Percentiles rank a stretch among this genome's conserved stretches.
These are phyloP conservation scores for Fusarium acutatum DNA, from an alignment of 2,329 filamentous ascomycete genomes.

Conservation along the genomic window DNA sequence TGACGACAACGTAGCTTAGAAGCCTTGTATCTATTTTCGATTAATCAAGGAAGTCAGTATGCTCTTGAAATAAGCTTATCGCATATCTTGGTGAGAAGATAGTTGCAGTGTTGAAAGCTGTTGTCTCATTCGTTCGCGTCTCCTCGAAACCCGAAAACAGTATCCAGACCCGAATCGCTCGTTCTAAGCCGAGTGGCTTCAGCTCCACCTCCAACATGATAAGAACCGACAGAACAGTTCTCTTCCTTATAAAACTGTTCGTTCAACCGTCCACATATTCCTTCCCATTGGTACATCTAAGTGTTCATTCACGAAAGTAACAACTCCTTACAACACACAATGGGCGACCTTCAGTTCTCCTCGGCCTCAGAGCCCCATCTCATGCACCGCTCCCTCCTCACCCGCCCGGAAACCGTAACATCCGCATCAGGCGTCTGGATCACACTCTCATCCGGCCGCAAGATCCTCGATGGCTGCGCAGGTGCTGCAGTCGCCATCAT, in stretches of 20 bases:
- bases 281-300: fast-evolving
- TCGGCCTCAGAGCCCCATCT: conserved; percentile 31
- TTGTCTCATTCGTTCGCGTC: not conserved
- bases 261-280: not conserved
- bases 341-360: not conserved
- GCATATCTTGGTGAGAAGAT: too few species aligned
- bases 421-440: conserved; percentile 53
- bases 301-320: fast-evolving
- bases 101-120: fast-evolving
- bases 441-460: conserved; percentile 44
- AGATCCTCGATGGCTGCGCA: conserved; percentile 74
- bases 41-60: fast-evolving
- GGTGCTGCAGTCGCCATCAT: conserved; percentile 69
- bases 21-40: fast-evolving
- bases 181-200: conserved; percentile 6
- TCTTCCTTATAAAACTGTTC: not conserved
- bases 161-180: not conserved
- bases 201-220: not conserved
- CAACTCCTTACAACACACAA: fast-evolving
- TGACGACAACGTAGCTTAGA: not conserved
- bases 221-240: not conserved
- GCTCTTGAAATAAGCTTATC: fast-evolving
- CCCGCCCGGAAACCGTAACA: conserved; percentile 47
- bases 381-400: conserved; percentile 47
- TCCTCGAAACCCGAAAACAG: conserved; percentile 2